Evolutionary conservation across 1,284 basidiomycete genomes (phyloP).

Genomic region (Gymnopus androsaceus): DNA sequence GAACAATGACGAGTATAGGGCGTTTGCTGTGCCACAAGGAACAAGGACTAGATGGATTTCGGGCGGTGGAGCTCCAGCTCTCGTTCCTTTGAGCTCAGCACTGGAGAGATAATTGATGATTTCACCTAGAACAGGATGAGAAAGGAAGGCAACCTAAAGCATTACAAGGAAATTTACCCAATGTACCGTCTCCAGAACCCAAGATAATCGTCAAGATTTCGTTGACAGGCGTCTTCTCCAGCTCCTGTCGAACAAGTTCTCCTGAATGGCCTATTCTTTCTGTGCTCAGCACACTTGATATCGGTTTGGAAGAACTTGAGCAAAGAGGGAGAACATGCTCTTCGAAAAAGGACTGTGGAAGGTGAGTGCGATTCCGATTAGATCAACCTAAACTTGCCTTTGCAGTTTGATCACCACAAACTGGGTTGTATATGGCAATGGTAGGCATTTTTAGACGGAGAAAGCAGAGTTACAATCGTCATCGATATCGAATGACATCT

Average conservation of each 20-base stretch:
- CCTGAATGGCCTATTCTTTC: constrained; percentile 60
- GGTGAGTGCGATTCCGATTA: background rate
- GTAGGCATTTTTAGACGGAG: constrained; percentile 2
- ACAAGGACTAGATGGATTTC: constrained; percentile 53
- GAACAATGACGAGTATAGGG: constrained; percentile 75
- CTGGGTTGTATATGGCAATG: constrained; percentile 52
- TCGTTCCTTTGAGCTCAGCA: constrained; percentile 29
- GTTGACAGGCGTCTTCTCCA: constrained; percentile 27
- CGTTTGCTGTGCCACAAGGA: constrained; percentile 93
- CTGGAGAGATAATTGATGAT: constrained; percentile 64
- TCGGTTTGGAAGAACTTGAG: constrained; percentile 33
- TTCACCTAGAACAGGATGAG: no score
- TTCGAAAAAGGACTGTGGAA: constrained; percentile 48
- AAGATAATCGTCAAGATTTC: constrained; percentile 55
- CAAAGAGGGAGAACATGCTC: constrained; percentile 70
- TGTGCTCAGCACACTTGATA: constrained; percentile 53
- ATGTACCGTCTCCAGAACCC: constrained; percentile 88
- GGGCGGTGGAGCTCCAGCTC: constrained; percentile 16
- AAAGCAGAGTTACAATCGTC: no score
- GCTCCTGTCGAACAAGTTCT: constrained; percentile 45
- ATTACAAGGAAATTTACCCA: no score
- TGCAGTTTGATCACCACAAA: constrained; percentile 34
- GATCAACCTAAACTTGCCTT: background rate
- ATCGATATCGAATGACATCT: no score
- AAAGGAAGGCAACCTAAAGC: no score